Percentiles rank a stretch among this genome's conserved stretches.
phyloP scores from a whole-genome alignment of 306 rosid species.

The Gleditsia sinensis region DNA sequence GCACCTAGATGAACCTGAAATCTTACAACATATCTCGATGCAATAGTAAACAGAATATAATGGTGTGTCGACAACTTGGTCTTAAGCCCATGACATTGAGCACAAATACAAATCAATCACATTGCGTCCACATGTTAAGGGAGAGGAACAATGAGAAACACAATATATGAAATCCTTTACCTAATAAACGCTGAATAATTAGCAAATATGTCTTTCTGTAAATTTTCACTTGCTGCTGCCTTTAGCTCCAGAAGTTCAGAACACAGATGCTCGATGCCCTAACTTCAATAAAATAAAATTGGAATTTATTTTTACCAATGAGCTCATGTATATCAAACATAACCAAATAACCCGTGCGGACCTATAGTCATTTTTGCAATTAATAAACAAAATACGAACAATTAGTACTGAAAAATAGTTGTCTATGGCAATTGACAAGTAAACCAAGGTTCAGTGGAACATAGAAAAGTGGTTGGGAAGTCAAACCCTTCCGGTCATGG shows the following conservation, averaged over 20 bases:
- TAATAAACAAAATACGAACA: not conserved
- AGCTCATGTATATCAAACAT: not conserved
- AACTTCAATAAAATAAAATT: not conserved
- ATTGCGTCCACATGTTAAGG: not conserved
- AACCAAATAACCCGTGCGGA: not conserved
- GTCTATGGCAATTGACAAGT: no score
- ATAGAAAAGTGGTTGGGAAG: not conserved
- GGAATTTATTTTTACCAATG: not conserved
- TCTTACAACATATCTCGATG: not conserved
- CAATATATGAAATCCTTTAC: constrained; percentile 19
- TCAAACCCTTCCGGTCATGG: constrained; percentile 69
- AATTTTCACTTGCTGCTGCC: constrained; percentile 41
- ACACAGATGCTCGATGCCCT: constrained; percentile 61
- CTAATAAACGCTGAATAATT: constrained; percentile 43
- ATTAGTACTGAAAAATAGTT: not conserved
- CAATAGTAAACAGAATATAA: no score
- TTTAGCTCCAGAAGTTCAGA: constrained; percentile 54
- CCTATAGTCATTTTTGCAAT: not conserved
- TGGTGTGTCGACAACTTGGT: not conserved
- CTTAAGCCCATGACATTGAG: not conserved
- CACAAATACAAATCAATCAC: not conserved
- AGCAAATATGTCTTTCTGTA: constrained; percentile 43
- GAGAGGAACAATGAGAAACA: not conserved
- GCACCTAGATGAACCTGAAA: not conserved
- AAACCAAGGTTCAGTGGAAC: not conserved